Conservation (phyloP, 208 protist genomes). For the Blastocrithidia nonstop region DNA sequence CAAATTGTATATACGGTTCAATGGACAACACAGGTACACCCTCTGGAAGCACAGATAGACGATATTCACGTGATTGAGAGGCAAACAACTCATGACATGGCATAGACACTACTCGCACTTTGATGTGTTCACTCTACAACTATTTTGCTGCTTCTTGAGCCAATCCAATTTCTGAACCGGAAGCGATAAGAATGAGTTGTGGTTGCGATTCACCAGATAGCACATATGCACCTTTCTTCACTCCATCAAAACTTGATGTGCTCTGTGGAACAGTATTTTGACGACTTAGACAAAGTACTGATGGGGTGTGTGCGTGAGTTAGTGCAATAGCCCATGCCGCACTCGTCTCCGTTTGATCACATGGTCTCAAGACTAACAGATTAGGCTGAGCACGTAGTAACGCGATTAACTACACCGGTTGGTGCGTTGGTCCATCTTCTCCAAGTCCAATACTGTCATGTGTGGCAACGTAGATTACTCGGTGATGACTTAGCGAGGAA, state of each 20-base stretch:
- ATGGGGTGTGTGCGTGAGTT: conserved; percentile 44
- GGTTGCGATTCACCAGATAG: conserved; percentile 22
- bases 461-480: conserved; percentile 95
- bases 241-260: conserved; percentile 71
- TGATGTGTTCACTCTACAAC: conserved; percentile 9
- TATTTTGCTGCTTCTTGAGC: conserved; percentile 82
- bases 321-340: conserved; percentile 89
- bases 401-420: conserved; percentile 92
- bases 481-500: conserved; percentile 85
- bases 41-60: conserved; percentile 59
- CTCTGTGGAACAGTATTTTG: conserved; percentile 88
- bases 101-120: conserved; percentile 94
- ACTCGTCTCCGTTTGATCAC: conserved; percentile 94
- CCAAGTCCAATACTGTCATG: conserved; percentile 99
- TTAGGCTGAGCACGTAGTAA: conserved; percentile 93
- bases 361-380: conserved; percentile 89
- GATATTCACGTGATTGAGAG: conserved; percentile 86
- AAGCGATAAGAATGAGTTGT: conserved; percentile 89
- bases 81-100: conserved; percentile 96
- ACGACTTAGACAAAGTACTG: conserved; percentile 89
- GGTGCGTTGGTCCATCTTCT: conserved; percentile 99
- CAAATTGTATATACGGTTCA: conserved; percentile 83
- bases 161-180: conserved; percentile 94
- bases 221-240: conserved; percentile 64
- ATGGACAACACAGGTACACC: conserved; percentile 88